Evolutionary conservation across 2,329 filamentous ascomycete species (phyloP).

Genomic region (Emergomyces africanus): DNA sequence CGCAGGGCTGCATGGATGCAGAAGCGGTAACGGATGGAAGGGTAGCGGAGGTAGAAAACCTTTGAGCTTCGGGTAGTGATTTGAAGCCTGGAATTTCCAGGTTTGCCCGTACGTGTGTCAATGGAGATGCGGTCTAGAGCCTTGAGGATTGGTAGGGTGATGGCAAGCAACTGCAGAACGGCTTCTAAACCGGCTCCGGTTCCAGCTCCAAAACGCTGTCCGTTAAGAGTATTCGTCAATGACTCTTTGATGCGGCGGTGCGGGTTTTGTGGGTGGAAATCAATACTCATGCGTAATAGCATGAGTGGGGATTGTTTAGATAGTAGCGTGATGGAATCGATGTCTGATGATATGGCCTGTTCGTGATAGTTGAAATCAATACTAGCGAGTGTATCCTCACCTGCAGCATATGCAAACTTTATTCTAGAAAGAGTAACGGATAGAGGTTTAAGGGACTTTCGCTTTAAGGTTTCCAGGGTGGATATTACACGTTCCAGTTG

Average conservation of each 20-base stretch:
- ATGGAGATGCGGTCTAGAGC: slow-evolving; percentile 24
- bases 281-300: slow-evolving; percentile 18
- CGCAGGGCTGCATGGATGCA: slow-evolving; percentile 18
- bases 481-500: slow-evolving; percentile 26
- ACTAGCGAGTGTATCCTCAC: slow-evolving; percentile 18
- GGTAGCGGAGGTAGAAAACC: slow-evolving; percentile 25
- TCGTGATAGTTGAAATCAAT: slow-evolving; percentile 21
- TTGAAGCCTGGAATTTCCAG: slow-evolving; percentile 15
- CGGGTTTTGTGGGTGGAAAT: slow-evolving; percentile 24
- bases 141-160: slow-evolving; percentile 27
- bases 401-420: slow-evolving; percentile 22
- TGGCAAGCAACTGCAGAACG: slow-evolving; percentile 20
- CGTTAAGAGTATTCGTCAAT: slow-evolving; percentile 26
- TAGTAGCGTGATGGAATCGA: slow-evolving; percentile 9
- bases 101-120: slow-evolving; percentile 13
- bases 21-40: slow-evolving; percentile 21
- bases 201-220: slow-evolving; percentile 13
- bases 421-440: slow-evolving; percentile 25
- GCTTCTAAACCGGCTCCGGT: slow-evolving; percentile 19
- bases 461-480: slow-evolving; percentile 22
- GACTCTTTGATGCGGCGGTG: slow-evolving; percentile 30
- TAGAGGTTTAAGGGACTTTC: slow-evolving; percentile 19
- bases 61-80: slow-evolving; percentile 25
- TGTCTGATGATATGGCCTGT: slow-evolving; percentile 8
- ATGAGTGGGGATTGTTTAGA: background rate